phyloP scores from a whole-genome alignment of 345 rosid species.

The Camelina laxa region DNA sequence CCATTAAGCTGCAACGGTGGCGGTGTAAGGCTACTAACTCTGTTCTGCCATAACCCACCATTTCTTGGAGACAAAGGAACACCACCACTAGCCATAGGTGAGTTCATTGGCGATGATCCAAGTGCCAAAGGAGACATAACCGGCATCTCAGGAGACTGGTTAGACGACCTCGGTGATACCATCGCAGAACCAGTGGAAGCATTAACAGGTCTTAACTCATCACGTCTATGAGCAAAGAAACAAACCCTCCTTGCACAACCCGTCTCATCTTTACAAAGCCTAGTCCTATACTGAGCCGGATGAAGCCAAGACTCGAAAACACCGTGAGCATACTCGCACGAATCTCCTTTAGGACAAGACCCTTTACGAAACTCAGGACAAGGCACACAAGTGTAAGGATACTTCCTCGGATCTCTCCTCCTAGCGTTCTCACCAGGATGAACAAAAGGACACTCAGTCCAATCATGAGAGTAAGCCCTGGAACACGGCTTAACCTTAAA shows the following conservation, averaged over 20 bases:
- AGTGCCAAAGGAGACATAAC: constrained; percentile 62
- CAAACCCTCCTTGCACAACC: constrained; percentile 92
- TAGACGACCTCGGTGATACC: constrained; percentile 88
- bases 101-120: constrained; percentile 72
- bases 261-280: constrained; percentile 96
- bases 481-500: constrained; percentile 99
- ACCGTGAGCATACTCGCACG: constrained; percentile 95
- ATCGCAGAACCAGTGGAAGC: constrained; percentile 96
- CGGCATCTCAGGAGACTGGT: constrained; percentile 61
- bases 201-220: constrained; percentile 89
- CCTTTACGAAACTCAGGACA: constrained; percentile 99
- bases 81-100: constrained; percentile 58
- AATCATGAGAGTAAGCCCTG: constrained; percentile 96
- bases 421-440: constrained; percentile 99
- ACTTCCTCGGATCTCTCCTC: constrained; percentile 95
- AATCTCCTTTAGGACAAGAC: constrained; percentile 83
- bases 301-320: constrained; percentile 99
- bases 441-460: constrained; percentile 99
- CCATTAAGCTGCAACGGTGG: constrained; percentile 82
- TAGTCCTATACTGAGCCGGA: constrained; percentile 91
- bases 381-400: constrained; percentile 92
- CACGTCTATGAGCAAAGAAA: constrained; percentile 91
- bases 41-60: constrained; percentile 82
- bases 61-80: constrained; percentile 75
- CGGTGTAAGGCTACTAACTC: constrained; percentile 58